Evolutionary conservation across 371 early-diverging fungal species (phyloP).

Genomic region (Saksenaea vasiformis): DNA sequence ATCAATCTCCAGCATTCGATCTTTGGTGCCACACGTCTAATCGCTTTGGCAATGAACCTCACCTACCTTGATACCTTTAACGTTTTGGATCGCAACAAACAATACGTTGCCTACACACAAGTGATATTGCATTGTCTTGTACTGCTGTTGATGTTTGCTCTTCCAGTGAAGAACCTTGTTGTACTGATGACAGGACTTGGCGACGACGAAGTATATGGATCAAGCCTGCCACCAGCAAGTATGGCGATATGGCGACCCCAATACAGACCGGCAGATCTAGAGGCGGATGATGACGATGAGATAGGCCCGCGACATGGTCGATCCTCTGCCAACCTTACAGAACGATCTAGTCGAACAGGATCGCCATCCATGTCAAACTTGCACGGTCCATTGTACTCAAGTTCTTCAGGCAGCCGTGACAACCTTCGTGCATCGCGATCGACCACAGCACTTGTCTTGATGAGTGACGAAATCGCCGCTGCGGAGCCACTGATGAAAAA

Average conservation of each 20-base stretch:
- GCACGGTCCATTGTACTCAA: not conserved
- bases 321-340: not conserved
- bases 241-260: constrained; percentile 22
- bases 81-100: constrained; percentile 26
- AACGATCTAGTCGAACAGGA: not conserved
- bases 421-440: not conserved
- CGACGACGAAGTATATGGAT: constrained; percentile 22
- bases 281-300: not conserved
- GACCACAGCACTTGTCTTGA: not conserved
- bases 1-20: constrained; percentile 31
- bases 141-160: constrained; percentile 25
- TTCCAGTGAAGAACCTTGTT: constrained; percentile 30
- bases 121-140: constrained; percentile 36
- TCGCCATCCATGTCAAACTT: not conserved
- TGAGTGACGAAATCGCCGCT: not conserved
- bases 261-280: not conserved
- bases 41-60: constrained; percentile 31
- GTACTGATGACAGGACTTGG: constrained; percentile 24
- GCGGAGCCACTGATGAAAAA: not conserved
- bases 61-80: constrained; percentile 18
- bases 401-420: not conserved
- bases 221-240: constrained; percentile 19
- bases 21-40: constrained; percentile 25
- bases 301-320: not conserved
- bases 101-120: constrained; percentile 39